Evolutionary conservation across 306 rosid species (phyloP).

Genomic region (Fragaria ananassa): DNA sequence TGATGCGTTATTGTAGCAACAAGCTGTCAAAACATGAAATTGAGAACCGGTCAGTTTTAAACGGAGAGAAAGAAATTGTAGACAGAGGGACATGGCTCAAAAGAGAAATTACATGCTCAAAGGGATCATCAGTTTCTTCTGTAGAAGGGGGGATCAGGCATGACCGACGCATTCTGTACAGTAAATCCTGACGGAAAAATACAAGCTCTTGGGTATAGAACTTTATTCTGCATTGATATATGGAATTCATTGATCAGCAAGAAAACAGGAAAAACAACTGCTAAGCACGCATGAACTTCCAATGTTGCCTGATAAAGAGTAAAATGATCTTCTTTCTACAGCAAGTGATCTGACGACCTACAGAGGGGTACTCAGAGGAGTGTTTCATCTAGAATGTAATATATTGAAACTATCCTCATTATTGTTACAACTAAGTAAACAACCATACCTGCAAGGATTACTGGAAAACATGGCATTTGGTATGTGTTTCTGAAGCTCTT

Average conservation of each 20-base stretch:
- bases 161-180: slow-evolving; percentile 82
- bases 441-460: slow-evolving; percentile 83
- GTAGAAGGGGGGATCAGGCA: slow-evolving; percentile 80
- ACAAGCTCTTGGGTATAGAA: slow-evolving; percentile 82
- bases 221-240: slow-evolving; percentile 63
- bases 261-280: slow-evolving; percentile 20
- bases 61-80: slow-evolving; percentile 6
- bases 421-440: neutral
- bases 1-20: slow-evolving; percentile 95
- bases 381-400: neutral
- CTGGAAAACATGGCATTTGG: slow-evolving; percentile 86
- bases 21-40: slow-evolving; percentile 61
- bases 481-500: slow-evolving; percentile 71
- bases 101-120: slow-evolving; percentile 66
- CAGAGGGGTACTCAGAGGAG: neutral
- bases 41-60: slow-evolving; percentile 15
- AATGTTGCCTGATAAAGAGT: neutral
- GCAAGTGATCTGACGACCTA: neutral
- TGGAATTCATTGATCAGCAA: slow-evolving; percentile 12
- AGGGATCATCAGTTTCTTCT: slow-evolving; percentile 80
- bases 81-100: neutral
- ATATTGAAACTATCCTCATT: slow-evolving; percentile 1
- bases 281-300: slow-evolving; percentile 8
- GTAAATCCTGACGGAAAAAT: slow-evolving; percentile 78
- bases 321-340: neutral